A percentile compares a stretch with the other conserved stretches of the same genome.
Evolutionary conservation across 176 grass and related monocot genomes (phyloP).

Genomic region (Triticum urartu): DNA sequence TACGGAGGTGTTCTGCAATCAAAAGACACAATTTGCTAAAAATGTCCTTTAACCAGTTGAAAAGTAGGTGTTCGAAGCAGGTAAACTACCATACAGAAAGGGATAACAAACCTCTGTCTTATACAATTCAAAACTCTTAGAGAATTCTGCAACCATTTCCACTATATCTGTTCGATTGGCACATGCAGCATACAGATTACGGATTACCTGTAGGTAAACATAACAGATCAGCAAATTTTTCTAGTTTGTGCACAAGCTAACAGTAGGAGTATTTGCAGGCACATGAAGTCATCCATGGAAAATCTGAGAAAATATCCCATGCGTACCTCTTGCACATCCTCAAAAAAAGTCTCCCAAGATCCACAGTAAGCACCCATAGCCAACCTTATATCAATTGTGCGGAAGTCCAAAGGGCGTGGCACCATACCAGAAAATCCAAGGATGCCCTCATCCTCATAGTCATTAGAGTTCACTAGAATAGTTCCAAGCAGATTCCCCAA

Average conservation of each 20-base stretch:
- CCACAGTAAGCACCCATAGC: slow-evolving; percentile 77
- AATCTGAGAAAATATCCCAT: not conserved
- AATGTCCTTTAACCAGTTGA: not conserved
- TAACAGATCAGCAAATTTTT: not conserved
- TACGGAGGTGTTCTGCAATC: not conserved
- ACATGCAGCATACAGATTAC: slow-evolving; percentile 68
- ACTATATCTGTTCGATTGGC: slow-evolving; percentile 62
- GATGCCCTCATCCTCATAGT: slow-evolving; percentile 91
- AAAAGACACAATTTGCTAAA: not conserved
- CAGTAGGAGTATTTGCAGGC: not conserved
- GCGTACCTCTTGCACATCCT: slow-evolving; percentile 86
- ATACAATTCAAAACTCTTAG: slow-evolving; percentile 71
- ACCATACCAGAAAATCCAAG: slow-evolving; percentile 96
- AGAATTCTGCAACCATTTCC: slow-evolving; percentile 60
- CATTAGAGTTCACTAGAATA: slow-evolving; percentile 68
- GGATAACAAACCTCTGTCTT: slow-evolving; percentile 64
- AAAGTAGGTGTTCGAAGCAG: not conserved
- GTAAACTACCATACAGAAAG: not conserved
- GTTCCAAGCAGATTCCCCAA: slow-evolving; percentile 91
- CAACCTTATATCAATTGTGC: slow-evolving; percentile 93
- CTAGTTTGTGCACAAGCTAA: too few relatives aligned
- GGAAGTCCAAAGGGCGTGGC: slow-evolving; percentile 90
- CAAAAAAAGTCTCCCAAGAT: slow-evolving; percentile 83
- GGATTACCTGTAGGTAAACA: slow-evolving; percentile 66
- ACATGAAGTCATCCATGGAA: not conserved